Conservation (phyloP, 2,329 filamentous ascomycete species). For the Nemania abortiva region DNA sequence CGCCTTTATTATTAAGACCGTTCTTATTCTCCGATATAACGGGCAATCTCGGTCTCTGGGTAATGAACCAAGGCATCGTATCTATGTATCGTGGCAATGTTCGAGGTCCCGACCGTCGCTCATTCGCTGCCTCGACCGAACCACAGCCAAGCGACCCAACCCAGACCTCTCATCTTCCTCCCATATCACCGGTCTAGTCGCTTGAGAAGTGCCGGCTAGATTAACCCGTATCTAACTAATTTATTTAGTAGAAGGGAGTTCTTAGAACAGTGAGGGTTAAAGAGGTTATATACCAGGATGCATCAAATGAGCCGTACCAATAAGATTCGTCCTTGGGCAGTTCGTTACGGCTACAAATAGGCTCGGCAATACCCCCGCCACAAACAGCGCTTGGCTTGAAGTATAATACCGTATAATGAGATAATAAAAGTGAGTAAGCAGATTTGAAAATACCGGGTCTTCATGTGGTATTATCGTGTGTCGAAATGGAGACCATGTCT, state of each 20-base stretch:
- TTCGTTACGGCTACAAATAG: conserved; percentile 23
- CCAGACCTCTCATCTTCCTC: conserved; percentile 9
- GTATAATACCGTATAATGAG: not conserved
- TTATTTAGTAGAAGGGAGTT: conserved; percentile 27
- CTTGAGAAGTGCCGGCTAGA: conserved; percentile 32
- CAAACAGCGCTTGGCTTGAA: conserved; percentile 12
- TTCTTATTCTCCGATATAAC: not conserved
- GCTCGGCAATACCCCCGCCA: conserved; percentile 28
- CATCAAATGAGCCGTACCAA: conserved; percentile 37
- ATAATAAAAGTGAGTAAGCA: not conserved
- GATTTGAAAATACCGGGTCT: not conserved
- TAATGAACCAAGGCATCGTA: conserved; percentile 18
- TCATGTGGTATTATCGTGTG: conserved; percentile 2
- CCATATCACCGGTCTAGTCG: conserved; percentile 16
- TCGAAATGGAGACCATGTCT: not conserved
- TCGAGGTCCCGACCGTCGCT: conserved; percentile 4
- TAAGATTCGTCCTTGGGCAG: conserved; percentile 24
- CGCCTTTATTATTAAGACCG: not conserved
- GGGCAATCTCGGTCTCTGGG: conserved; percentile 15
- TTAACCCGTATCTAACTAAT: conserved; percentile 24
- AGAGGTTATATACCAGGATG: conserved; percentile 29
- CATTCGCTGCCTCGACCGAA: conserved; percentile 27
- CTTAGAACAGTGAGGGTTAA: conserved; percentile 32
- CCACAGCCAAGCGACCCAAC: conserved; percentile 18
- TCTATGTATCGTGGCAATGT: conserved; percentile 3